phyloP scores from a whole-genome alignment of 768 basidiomycete species.

The Filobasidium floriforme region DNA sequence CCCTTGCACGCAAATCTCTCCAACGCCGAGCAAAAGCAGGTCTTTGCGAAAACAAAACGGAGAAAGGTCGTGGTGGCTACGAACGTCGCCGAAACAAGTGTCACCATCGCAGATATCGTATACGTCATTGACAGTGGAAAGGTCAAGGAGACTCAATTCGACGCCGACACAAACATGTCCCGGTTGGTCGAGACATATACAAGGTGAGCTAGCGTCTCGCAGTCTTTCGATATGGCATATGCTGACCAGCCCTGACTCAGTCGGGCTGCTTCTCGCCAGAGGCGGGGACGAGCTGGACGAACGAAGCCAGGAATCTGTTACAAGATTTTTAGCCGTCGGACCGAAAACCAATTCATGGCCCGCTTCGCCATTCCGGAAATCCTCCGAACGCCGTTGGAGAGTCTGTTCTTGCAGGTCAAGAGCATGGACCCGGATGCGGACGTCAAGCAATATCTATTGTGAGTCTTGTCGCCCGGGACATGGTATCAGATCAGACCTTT shows the following conservation, averaged over 20 bases:
- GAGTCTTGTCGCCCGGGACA: not conserved
- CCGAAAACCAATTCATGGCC: conserved; percentile 59
- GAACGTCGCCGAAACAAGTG: conserved; percentile 75
- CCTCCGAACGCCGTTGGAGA: conserved; percentile 74
- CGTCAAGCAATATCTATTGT: conserved; percentile 54
- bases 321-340: conserved; percentile 72
- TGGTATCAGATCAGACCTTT: not conserved
- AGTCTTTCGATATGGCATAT: not conserved
- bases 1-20: conserved; percentile 86
- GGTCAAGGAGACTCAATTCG: conserved; percentile 72
- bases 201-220: conserved; percentile 21
- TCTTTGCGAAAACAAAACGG: conserved; percentile 57
- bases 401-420: conserved; percentile 71
- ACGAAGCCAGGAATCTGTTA: conserved; percentile 62
- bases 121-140: conserved; percentile 78
- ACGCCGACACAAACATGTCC: conserved; percentile 64
- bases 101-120: conserved; percentile 81
- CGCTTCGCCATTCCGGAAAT: conserved; percentile 80
- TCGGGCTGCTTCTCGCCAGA: conserved; percentile 67
- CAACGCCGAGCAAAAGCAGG: conserved; percentile 68
- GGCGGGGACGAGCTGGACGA: conserved; percentile 83
- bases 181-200: conserved; percentile 68
- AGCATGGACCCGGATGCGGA: conserved; percentile 68
- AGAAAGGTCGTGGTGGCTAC: conserved; percentile 86
- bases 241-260: conserved; percentile 32